Percentiles rank a stretch among this genome's conserved stretches.
Evolutionary conservation across 495 filamentous ascomycete genomes (phyloP).

Genomic region (Xylaria curta): DNA sequence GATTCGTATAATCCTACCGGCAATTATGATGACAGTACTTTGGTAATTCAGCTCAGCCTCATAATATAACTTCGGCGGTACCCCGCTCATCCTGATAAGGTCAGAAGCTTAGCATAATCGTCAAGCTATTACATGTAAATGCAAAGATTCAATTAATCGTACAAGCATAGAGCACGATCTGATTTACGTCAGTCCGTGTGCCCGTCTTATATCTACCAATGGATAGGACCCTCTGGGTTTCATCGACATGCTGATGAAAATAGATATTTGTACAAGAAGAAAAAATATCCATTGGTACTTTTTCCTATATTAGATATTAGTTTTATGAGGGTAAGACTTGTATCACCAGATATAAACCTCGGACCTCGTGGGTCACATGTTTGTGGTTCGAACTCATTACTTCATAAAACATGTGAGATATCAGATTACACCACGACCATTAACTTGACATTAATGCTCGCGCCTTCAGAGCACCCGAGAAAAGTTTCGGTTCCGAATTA

Average conservation of each 20-base stretch:
- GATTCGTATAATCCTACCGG: not conserved
- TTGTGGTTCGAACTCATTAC: not conserved
- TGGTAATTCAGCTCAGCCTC: not conserved
- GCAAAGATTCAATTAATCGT: not conserved
- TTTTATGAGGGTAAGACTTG: not conserved
- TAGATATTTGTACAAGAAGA: too few relatives aligned
- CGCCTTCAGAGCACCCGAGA: slow-evolving; percentile 21
- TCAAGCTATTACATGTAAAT: too few relatives aligned
- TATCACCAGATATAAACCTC: not conserved
- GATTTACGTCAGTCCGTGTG: not conserved
- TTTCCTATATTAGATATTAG: not conserved
- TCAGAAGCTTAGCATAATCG: not conserved
- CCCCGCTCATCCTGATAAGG: not conserved
- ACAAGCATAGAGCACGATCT: not conserved
- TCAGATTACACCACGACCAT: slow-evolving; percentile 27
- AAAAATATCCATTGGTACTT: too few relatives aligned
- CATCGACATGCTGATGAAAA: not conserved
- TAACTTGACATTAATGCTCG: slow-evolving; percentile 17
- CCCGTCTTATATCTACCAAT: not conserved
- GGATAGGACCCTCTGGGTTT: not conserved
- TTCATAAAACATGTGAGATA: not conserved
- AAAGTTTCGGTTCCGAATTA: slow-evolving; percentile 31
- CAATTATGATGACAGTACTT: not conserved
- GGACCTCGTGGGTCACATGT: not conserved
- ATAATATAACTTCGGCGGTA: not conserved